Evolutionary conservation across 805 yeast genomes (phyloP), one percentile per base, ranked within the genome.

Genomic region (Schwanniomyces yamadae): DNA sequence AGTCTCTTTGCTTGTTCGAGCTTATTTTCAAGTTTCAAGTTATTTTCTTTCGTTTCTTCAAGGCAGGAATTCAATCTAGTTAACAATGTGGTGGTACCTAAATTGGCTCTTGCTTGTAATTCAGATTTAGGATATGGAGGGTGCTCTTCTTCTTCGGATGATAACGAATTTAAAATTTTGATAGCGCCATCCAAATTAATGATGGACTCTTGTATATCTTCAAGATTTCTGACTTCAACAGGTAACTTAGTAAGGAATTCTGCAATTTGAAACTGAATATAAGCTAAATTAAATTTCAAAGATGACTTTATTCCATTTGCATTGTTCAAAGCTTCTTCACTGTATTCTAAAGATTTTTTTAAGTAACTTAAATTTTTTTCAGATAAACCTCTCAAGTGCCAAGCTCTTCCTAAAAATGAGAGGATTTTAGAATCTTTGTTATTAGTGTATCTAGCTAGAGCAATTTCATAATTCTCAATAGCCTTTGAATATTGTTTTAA

Each of bases 401-500:
- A 90, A 2, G 93, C 91, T 43, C 90, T 76, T 28, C 95, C 96
- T 40, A 91, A 69, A 45, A 85, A 72, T 12, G 88, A 78, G 45
- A 82, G 61, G 20, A 86, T 69, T 50, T 77, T 79, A 0, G 87
- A 62, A 53, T 84, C 95, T 25, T 76, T 72, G 4, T 76, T 75
- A 39, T 75, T 75, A 24, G 81, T 73, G 53, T 74, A 84, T 54
- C 82, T 74, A 18, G 73, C 71, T 41, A 85, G 66, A 1, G 95
- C 95, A 49, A 84, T 73, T 44, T 85, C 91, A 62, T 91, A 93
- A 52, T 78, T 77, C 59, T 93, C 98, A 52, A 90, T 83, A 1
- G 97, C 91, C 49, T 89, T 86, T 2, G 83, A 70, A 53, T 69
- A 89, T 55, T 90, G 95, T 45, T 82, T 81, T 56, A 87, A 75